phyloP scores from a whole-genome alignment of 73 alveolate species.

The Paramecium pentaurelia region DNA sequence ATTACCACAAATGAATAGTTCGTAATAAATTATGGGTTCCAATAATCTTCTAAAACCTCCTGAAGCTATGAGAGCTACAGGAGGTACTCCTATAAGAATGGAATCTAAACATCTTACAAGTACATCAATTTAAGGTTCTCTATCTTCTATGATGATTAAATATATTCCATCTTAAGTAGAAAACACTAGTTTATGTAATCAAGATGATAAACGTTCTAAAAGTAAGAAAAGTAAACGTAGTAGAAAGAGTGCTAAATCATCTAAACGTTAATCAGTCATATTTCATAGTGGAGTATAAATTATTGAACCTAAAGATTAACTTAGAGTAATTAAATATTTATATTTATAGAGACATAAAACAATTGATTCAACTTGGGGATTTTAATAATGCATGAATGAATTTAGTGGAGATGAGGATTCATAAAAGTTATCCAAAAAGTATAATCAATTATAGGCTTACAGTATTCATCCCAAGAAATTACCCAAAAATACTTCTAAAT shows the following conservation, averaged over 20 bases:
- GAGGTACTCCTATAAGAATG: not conserved
- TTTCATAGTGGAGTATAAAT: not conserved
- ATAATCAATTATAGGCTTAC: not conserved
- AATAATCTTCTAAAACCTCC: slow-evolving; percentile 22
- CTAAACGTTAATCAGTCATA: not conserved
- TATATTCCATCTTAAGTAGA: slow-evolving; percentile 34
- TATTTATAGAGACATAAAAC: slow-evolving; percentile 28
- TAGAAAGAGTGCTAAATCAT: not conserved
- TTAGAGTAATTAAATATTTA: not conserved
- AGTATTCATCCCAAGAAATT: not conserved
- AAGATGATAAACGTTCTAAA: not conserved
- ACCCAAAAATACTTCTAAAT: slow-evolving; percentile 5
- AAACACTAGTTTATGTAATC: not conserved
- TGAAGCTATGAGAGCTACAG: slow-evolving; percentile 21
- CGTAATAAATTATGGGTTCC: not conserved
- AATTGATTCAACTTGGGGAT: slow-evolving; percentile 49
- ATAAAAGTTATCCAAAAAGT: not conserved
- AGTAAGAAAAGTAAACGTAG: not conserved
- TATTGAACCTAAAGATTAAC: not conserved
- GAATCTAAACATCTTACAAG: slow-evolving; percentile 26
- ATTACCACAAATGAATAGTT: not conserved
- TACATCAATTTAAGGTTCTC: slow-evolving; percentile 12
- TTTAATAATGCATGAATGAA: slow-evolving; percentile 6
- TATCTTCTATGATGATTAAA: slow-evolving; percentile 39
- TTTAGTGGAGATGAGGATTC: slow-evolving; percentile 31